Conservation (phyloP, 495 filamentous ascomycete genomes). For the Neurospora sp. region DNA sequence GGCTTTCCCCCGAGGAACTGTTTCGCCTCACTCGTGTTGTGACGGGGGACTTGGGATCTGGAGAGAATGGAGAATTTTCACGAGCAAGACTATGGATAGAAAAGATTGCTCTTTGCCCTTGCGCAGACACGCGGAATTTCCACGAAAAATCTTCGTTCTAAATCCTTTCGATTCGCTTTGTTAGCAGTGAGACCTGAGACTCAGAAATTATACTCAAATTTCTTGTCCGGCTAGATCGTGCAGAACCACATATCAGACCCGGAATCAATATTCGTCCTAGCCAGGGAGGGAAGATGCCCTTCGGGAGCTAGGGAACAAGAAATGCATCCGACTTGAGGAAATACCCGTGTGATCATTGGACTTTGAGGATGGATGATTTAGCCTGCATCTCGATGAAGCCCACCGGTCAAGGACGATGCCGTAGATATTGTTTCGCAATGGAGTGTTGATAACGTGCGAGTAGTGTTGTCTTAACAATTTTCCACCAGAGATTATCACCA, state of each 20-base stretch:
- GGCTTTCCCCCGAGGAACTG: not conserved
- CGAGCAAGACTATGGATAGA: not conserved
- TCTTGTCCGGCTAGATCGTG: no score
- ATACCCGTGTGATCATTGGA: not conserved
- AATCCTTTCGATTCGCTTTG: not conserved
- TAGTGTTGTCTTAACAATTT: not conserved
- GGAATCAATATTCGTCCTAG: no score
- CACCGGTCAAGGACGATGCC: not conserved
- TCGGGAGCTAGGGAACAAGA: not conserved
- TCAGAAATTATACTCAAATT: no score
- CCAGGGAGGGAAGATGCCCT: not conserved
- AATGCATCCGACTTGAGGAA: not conserved
- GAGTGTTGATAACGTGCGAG: not conserved
- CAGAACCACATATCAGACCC: no score
- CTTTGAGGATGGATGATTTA: not conserved
- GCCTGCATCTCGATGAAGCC: not conserved
- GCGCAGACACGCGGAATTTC: not conserved
- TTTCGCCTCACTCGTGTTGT: not conserved
- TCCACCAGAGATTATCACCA: not conserved
- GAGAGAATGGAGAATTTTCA: not conserved
- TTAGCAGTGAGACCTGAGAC: not conserved
- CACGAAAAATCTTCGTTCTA: not conserved
- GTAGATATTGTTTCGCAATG: not conserved
- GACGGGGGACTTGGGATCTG: not conserved
- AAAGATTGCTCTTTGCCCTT: not conserved